phyloP scores from a whole-genome alignment of 1,284 basidiomycete genomes.

The Cerioporus squamosus region DNA sequence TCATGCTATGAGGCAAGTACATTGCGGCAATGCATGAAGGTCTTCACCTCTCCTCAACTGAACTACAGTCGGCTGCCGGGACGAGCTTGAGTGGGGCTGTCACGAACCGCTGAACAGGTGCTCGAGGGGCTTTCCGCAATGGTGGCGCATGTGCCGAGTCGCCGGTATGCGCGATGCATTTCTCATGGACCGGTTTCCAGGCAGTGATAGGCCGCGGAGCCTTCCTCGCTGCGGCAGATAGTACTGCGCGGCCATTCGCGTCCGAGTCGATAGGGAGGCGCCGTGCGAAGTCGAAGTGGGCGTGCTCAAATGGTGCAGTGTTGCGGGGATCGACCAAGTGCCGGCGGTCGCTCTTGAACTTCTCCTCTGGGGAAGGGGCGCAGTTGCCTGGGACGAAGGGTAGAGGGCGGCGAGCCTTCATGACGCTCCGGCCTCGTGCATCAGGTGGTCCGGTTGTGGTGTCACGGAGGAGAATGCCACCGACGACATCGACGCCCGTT shows the following conservation, averaged over 20 bases:
- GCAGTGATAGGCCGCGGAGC: constrained; percentile 3
- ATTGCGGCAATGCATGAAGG: neutral
- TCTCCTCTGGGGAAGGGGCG: constrained; percentile 5
- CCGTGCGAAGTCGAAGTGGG: constrained; percentile 5
- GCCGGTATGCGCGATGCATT: too few relatives aligned
- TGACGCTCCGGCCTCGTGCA: constrained; percentile 5
- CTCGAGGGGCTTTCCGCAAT: neutral
- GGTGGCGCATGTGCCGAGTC: neutral
- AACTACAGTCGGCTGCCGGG: neutral
- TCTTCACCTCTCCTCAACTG: neutral
- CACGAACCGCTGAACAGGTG: neutral
- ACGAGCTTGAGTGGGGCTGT: neutral
- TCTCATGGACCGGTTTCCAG: constrained; percentile 4
- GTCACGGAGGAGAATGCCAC: constrained; percentile 1
- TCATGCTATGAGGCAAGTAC: neutral
- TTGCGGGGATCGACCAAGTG: constrained; percentile 23
- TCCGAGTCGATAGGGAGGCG: neutral
- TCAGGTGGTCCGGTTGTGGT: too few relatives aligned
- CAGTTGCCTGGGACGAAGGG: constrained; percentile 20
- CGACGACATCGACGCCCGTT: constrained; percentile 26
- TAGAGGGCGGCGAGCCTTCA: constrained; percentile 21
- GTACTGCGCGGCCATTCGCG: too few relatives aligned
- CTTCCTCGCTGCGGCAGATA: neutral
- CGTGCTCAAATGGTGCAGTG: neutral
- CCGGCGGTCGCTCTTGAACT: constrained; percentile 9